Evolutionary conservation across 2,329 filamentous ascomycete species (phyloP).

Genomic region (Clarireedia sp.): DNA sequence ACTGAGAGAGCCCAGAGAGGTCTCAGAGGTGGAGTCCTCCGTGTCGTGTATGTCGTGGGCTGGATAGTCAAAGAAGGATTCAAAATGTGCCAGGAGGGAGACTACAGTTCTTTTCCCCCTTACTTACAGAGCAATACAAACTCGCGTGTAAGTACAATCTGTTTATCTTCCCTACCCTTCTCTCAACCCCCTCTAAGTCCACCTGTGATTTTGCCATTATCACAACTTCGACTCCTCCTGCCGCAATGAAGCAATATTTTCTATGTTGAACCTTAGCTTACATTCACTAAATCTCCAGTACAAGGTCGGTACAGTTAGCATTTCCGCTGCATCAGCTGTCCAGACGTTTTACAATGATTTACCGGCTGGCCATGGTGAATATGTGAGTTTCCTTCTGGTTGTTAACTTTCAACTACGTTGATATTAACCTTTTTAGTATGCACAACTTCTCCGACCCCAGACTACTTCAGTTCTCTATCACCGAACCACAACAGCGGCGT

Average conservation of each 20-base stretch:
- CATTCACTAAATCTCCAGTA: conserved; percentile 5
- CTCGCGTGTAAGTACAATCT: conserved; percentile 5
- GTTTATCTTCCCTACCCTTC: neutral
- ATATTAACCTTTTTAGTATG: conserved; percentile 23
- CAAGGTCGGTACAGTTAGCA: conserved; percentile 6
- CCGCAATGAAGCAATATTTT: neutral
- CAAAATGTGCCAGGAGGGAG: conserved; percentile 7
- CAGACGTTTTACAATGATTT: conserved; percentile 6
- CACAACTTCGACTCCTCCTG: neutral
- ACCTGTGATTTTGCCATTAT: neutral
- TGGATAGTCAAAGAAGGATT: conserved; percentile 20
- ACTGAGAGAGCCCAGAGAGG: conserved; percentile 16
- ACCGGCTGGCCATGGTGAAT: conserved; percentile 4
- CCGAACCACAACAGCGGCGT: conserved; percentile 22
- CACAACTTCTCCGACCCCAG: conserved; percentile 24
- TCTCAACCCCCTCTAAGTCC: neutral
- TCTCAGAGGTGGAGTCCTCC: conserved; percentile 19
- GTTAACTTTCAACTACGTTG: conserved; percentile 24
- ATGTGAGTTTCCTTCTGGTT: neutral
- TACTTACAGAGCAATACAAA: conserved; percentile 3
- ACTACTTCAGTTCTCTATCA: conserved; percentile 5
- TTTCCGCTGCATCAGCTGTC: conserved; percentile 1
- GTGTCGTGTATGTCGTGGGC: conserved; percentile 35
- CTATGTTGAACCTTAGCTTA: neutral
- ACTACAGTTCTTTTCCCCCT: conserved; percentile 7